Conservation (phyloP, 2,329 filamentous ascomycete species). For the Fusarium cyanostomum region DNA sequence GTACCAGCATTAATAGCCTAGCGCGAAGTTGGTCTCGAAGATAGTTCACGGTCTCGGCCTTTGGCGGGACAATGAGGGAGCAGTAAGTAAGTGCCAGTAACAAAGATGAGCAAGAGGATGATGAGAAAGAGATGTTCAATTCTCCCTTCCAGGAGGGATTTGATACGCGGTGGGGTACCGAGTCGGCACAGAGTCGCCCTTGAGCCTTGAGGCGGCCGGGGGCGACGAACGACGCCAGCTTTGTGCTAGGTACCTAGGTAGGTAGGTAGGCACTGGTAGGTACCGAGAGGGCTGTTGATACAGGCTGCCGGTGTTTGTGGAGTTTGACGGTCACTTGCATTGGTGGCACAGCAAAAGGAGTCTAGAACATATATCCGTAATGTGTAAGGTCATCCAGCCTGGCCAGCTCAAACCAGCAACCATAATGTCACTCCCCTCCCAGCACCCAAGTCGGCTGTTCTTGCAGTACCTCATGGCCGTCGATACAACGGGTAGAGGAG, state of each 20-base stretch:
- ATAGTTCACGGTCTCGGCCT: conserved; percentile 27
- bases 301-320: conserved; percentile 30
- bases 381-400: neutral
- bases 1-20: conserved; percentile 13
- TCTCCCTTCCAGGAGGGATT: too few species aligned
- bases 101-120: neutral
- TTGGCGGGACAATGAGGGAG: conserved; percentile 12
- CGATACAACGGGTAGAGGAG: conserved; percentile 28
- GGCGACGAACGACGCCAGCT: too few species aligned
- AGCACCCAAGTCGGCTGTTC: neutral
- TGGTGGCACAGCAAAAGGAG: neutral
- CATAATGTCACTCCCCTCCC: too few species aligned
- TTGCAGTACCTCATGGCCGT: neutral
- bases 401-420: neutral
- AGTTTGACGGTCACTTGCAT: conserved; percentile 4
- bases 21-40: conserved; percentile 17
- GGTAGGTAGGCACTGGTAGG: too few species aligned
- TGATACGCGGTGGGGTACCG: too few species aligned
- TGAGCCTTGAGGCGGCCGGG: too few species aligned
- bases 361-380: neutral
- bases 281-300: too few species aligned
- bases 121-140: neutral
- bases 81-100: too few species aligned
- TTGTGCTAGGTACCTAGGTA: too few species aligned
- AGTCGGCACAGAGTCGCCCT: too few species aligned